phyloP scores from a whole-genome alignment of 2,329 filamentous ascomycete species.

The Ophiostoma himal-ulmi region DNA sequence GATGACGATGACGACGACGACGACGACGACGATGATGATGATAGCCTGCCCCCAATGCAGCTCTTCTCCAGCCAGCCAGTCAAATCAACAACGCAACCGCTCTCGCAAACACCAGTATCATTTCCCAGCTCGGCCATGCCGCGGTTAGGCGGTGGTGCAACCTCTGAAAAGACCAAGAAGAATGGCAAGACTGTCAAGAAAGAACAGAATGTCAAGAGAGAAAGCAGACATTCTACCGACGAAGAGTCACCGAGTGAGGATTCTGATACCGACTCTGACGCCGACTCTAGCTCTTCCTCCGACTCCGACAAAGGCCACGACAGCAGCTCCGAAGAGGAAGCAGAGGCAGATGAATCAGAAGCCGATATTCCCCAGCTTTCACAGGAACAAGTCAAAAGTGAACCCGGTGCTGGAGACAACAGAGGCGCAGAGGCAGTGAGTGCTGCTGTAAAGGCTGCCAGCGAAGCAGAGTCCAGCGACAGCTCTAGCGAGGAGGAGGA shows the following conservation, averaged over 20 bases:
- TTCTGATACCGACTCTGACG: not conserved
- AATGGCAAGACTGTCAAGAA: not conserved
- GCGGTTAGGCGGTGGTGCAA: not conserved
- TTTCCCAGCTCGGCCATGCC: constrained; percentile 5
- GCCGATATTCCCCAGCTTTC: not conserved
- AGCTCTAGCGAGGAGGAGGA: not conserved
- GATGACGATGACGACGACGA: not conserved
- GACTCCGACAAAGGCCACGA: not conserved
- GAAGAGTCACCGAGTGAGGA: not conserved
- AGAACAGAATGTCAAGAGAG: not conserved
- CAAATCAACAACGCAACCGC: not conserved
- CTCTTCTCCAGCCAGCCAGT: constrained; percentile 2
- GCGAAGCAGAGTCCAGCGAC: not conserved
- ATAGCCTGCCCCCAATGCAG: not conserved
- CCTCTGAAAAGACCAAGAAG: not conserved
- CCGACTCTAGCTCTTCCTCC: not conserved
- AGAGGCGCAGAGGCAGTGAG: not conserved
- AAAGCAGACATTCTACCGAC: no score
- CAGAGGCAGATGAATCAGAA: constrained; percentile 1
- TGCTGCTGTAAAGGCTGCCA: not conserved
- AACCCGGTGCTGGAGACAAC: not conserved
- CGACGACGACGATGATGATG: constrained; percentile 1
- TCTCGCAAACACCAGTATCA: not conserved
- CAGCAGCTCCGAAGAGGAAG: not conserved
- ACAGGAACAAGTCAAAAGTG: not conserved